Base-by-base conservation (phyloP, 2,329 filamentous ascomycete species). In the Fusarium penzigii region DNA sequence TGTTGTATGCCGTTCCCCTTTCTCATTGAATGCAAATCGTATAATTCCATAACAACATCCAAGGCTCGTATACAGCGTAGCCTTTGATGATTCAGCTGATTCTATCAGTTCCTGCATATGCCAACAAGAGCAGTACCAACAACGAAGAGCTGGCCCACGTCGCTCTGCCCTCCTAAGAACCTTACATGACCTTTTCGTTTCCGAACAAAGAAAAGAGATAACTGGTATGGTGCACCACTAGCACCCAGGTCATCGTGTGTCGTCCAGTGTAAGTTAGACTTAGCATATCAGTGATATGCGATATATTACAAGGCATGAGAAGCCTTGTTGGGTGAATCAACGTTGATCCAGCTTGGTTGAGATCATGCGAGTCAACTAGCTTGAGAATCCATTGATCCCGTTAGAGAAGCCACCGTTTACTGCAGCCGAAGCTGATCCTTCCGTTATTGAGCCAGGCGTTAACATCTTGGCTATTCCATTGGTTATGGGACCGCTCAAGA, bases 381-480 rank as follows among this genome's bases (percentile, higher is more conserved):
- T 53, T 50, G 52, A 58, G 29, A 59, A 57, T 55, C 65, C 65
- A 49, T 70, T 63, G 40, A 66, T 56, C 40, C 69, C 70, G 49
- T 72, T 70, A 44, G 58, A 54, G 38, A 67, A 50, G 14, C 49
- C 57, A 39, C 67, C 63, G 20, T 69, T 65, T 9, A 51, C 50
- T 11, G 56, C 29, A 29, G 54, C 40, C 36, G 51, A 29, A 29
- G 40, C 45, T 17, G 50, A 54, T 48, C 58, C 59, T 46, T 61
- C 61, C 9, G 49, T 46, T 11, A 58, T 58, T 25, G 57, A 51
- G 11, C 55, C 55, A 14, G 61, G 46, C 13, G 53, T 51, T 39
- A 61, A 51, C 25, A 49, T 54, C 44, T 64, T 65, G 16, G 53
- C 62, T 9, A 58, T 63, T 29, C 72, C 73, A 48, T 75, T 74